These are phyloP conservation scores for Pleoardoris graminearum DNA, from an alignment of 2,329 filamentous ascomycete genomes.

Conservation along the genomic window DNA sequence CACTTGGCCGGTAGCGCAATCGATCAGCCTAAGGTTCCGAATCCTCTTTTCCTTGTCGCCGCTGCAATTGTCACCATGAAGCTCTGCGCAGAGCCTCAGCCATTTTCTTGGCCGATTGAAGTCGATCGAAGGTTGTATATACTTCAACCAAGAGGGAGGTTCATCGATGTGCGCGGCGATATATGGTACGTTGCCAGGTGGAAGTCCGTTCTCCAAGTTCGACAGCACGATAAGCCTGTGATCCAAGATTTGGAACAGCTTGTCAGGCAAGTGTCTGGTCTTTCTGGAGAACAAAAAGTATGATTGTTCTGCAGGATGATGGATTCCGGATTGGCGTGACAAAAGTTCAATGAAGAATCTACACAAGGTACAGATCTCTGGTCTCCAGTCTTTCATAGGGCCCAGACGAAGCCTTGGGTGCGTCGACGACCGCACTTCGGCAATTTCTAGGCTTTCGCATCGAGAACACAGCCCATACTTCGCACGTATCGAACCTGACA, in stretches of 20 bases:
- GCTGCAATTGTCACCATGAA: constrained; percentile 8
- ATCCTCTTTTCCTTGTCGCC: not conserved
- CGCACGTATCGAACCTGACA: no score
- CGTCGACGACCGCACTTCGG: not conserved
- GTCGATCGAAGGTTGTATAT: constrained; percentile 9
- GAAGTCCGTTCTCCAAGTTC: constrained; percentile 1
- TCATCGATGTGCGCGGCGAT: constrained; percentile 1
- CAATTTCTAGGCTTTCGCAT: constrained; percentile 4
- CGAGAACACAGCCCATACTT: no score
- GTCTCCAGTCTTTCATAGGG: not conserved
- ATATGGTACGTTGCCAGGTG: constrained; percentile 9
- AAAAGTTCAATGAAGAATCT: not conserved
- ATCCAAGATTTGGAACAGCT: constrained; percentile 7
- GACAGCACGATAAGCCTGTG: constrained; percentile 10
- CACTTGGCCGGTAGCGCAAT: constrained; percentile 10
- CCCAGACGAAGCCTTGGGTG: not conserved
- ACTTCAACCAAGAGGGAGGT: constrained; percentile 1
- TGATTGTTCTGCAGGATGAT: not conserved
- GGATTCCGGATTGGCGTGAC: not conserved
- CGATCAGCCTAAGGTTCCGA: constrained; percentile 7
- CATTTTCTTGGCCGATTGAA: constrained; percentile 9
- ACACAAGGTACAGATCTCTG: constrained; percentile 1
- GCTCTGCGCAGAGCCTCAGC: constrained; percentile 5
- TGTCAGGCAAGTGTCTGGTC: not conserved
- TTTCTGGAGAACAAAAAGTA: constrained; percentile 12